phyloP scores from a whole-genome alignment of 2,329 filamentous ascomycete species.

The Meredithiella fracta region DNA sequence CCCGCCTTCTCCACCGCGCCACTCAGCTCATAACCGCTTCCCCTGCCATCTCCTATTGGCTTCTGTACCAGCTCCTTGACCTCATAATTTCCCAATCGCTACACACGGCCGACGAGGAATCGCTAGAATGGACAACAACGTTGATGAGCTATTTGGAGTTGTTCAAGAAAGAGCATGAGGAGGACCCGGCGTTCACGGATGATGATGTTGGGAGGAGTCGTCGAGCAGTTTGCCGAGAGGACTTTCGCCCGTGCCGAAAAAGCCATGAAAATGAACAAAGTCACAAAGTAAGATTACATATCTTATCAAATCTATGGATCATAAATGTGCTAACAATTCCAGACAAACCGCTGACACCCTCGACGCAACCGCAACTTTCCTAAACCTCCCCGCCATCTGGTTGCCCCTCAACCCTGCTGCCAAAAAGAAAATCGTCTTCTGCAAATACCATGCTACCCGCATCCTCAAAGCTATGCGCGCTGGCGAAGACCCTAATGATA shows the following conservation, averaged over 20 bases:
- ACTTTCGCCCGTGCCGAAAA: conserved; percentile 74
- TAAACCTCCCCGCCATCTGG: conserved; percentile 80
- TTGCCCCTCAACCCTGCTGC: conserved; percentile 56
- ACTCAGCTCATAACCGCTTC: conserved; percentile 70
- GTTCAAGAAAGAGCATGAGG: conserved; percentile 54
- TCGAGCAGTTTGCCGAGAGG: conserved; percentile 85
- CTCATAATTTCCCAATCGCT: conserved; percentile 71
- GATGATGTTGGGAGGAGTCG: conserved; percentile 76
- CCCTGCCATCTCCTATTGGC: conserved; percentile 89
- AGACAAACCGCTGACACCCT: conserved; percentile 91
- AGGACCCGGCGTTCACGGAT: conserved; percentile 71
- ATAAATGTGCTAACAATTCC: neutral
- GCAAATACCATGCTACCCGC: conserved; percentile 85
- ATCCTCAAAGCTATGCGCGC: conserved; percentile 85
- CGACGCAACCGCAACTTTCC: conserved; percentile 78
- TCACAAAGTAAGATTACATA: conserved; percentile 44
- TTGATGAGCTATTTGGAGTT: conserved; percentile 86
- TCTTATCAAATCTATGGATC: neutral
- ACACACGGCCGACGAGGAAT: conserved; percentile 62
- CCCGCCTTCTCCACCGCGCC: conserved; percentile 70
- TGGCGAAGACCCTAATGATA: conserved; percentile 78
- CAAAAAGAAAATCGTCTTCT: conserved; percentile 79
- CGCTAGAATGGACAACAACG: conserved; percentile 60
- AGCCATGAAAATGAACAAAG: conserved; percentile 66
- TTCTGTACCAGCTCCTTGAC: conserved; percentile 85